A percentile compares a stretch with the other conserved stretches of the same genome.
Conservation (phyloP, 179 eudicot species). For the Beta corolliflora region DNA sequence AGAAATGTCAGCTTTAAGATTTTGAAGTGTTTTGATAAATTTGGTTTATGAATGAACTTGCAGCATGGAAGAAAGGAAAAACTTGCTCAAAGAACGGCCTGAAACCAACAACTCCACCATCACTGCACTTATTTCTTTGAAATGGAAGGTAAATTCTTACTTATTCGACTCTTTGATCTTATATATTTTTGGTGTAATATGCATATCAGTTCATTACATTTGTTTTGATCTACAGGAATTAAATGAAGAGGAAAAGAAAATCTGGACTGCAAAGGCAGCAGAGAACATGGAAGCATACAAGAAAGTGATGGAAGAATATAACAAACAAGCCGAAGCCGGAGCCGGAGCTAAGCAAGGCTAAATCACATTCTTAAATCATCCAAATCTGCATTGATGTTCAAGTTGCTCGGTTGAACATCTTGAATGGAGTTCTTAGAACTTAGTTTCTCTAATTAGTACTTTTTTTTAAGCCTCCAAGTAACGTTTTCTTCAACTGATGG, state of each 20-base stretch:
- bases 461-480: neutral
- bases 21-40: neutral
- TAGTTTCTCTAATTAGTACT: neutral
- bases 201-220: neutral
- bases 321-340: conserved; percentile 38
- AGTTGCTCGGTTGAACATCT: conserved; percentile 25
- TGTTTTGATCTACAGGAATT: conserved; percentile 46
- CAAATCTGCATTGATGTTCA: conserved; percentile 18
- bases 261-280: conserved; percentile 77
- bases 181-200: neutral
- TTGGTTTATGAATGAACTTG: neutral
- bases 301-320: conserved; percentile 78
- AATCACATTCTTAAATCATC: neutral
- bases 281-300: conserved; percentile 77
- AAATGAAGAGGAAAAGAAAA: conserved; percentile 61
- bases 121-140: conserved; percentile 68
- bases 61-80: conserved; percentile 85
- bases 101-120: conserved; percentile 64
- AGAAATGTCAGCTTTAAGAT: neutral
- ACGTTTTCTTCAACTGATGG: conserved; percentile 1
- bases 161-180: too few relatives aligned
- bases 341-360: conserved; percentile 3
- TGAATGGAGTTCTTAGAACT: neutral
- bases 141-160: conserved; percentile 68
- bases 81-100: conserved; percentile 53